Base-by-base conservation (phyloP, 2,329 filamentous ascomycete species). In the Penicillium sp. region DNA sequence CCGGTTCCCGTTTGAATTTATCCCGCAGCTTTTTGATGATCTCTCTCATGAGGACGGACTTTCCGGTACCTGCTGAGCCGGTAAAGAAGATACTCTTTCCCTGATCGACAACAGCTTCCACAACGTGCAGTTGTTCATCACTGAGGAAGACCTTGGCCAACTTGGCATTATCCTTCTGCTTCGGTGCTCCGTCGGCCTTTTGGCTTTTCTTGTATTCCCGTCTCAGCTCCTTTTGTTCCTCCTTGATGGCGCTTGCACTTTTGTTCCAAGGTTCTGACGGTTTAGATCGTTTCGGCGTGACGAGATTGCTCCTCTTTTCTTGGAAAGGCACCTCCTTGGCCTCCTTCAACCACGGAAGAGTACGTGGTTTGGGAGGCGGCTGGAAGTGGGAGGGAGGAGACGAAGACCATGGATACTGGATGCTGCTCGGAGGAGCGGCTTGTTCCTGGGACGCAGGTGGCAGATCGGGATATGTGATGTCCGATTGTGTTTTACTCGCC, bases 61-160 rank as follows among this genome's bases (percentile, higher is more conserved):
- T 99, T 77, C 95, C 95, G 4, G 95, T 97, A 83, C 88, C 93
- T 61, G 95, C 95, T 62, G 95, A 96, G 70, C 95, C 95, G 0
- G 95, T 99, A 77, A 99, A 99, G 81, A 99, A 99, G 2, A 97
- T 93, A 70, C 94, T 98, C 76, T 93, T 90, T 62, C 86, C 86
- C 65, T 91, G 82, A 24, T 95, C 86, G 8, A 92, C 85, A 10
- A 99, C 94, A 22, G 97, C 82, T 50, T 92, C 88, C 60, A 96
- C 82, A 12, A 99, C 92, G 61, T 91, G 88, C 62, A 87, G 85
- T 78, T 99, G 95, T 75, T 99, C 95, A 13, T 90, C 86, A 74
- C 92, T 97, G 38, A 99, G 82, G 59, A 89, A 89, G 10, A 96
- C 85, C 10, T 84, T 79, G 28, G 86, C 79, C 59, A 86, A 76